Percentiles rank a stretch among this genome's conserved stretches.
phyloP scores from a whole-genome alignment of 1,284 basidiomycete species.

The Sanghuangporus sanghuang region DNA sequence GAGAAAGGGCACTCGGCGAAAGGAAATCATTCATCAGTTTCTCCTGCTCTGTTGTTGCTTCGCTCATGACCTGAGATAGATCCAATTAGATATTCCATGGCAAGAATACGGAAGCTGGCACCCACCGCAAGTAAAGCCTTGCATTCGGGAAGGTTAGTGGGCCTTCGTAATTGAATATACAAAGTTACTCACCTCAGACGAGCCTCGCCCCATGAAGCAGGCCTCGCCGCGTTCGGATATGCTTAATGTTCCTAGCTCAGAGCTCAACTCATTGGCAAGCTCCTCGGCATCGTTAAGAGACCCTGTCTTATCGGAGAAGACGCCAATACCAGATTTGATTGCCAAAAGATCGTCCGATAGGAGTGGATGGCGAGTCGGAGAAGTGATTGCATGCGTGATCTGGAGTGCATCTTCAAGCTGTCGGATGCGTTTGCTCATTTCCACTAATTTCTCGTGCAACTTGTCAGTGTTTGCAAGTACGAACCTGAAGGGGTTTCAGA shows the following conservation, averaged over 20 bases:
- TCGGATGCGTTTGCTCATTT: constrained; percentile 16
- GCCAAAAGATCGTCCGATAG: constrained; percentile 12
- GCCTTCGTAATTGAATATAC: not conserved
- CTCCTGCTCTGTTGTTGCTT: not conserved
- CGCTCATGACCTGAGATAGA: not conserved
- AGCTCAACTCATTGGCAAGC: not conserved
- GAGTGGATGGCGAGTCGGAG: constrained; percentile 10
- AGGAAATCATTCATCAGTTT: not conserved
- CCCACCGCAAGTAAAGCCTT: constrained; percentile 12
- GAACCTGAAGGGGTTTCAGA: not conserved
- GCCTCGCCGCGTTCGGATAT: constrained; percentile 13
- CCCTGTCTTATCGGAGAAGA: not conserved
- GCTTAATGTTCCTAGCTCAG: constrained; percentile 10
- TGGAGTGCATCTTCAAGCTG: constrained; percentile 18
- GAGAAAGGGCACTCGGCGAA: not conserved
- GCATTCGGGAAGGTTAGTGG: no score
- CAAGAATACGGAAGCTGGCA: not conserved
- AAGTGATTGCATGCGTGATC: not conserved
- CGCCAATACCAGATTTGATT: constrained; percentile 7
- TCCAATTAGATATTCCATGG: not conserved
- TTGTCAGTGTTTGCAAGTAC: constrained; percentile 15
- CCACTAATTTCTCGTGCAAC: constrained; percentile 10
- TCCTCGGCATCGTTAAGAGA: not conserved
- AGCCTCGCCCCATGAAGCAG: constrained; percentile 10
- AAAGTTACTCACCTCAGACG: constrained; percentile 3